A percentile compares a stretch with the other conserved stretches of the same genome.
Evolutionary conservation across 2,329 filamentous ascomycete species (phyloP).

Genomic region (Phoma herbarum): DNA sequence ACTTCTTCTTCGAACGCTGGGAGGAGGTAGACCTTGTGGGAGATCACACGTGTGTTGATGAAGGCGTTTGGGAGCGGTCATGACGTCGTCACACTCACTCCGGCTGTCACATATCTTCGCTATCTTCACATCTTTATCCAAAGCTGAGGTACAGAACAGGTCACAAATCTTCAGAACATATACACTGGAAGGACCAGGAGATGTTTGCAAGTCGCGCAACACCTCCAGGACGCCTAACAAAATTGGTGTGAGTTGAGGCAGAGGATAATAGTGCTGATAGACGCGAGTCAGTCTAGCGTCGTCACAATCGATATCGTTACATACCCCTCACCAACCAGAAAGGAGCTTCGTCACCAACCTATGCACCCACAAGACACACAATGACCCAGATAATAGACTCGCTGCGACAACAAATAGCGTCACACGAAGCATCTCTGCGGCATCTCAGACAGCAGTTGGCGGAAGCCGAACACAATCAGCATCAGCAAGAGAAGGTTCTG

Average conservation of each 20-base stretch:
- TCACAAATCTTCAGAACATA: neutral
- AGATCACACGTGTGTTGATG: neutral
- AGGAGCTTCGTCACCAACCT: neutral
- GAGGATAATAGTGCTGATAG: neutral
- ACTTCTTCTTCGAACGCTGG: neutral
- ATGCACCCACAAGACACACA: constrained; percentile 2
- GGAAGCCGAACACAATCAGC: constrained; percentile 52
- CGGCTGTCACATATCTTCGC: too few relatives aligned
- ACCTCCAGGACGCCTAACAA: neutral
- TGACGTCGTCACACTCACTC: neutral
- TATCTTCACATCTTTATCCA: neutral
- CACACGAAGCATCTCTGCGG: constrained; percentile 54
- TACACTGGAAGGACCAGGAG: neutral
- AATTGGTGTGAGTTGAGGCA: neutral
- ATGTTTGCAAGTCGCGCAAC: neutral
- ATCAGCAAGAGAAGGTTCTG: constrained; percentile 32
- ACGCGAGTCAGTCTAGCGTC: constrained; percentile 3
- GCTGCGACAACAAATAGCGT: constrained; percentile 54
- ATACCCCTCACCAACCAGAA: constrained; percentile 15
- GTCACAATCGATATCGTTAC: constrained; percentile 5
- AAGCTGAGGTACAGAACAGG: neutral
- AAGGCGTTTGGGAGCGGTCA: neutral
- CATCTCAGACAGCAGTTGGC: constrained; percentile 54
- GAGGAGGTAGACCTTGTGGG: neutral
- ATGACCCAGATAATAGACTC: constrained; percentile 41